Evolutionary conservation across 192 early-diverging fungal genomes (phyloP), one percentile per base, ranked within the genome.

Genomic region (Backusella tuberculispora): DNA sequence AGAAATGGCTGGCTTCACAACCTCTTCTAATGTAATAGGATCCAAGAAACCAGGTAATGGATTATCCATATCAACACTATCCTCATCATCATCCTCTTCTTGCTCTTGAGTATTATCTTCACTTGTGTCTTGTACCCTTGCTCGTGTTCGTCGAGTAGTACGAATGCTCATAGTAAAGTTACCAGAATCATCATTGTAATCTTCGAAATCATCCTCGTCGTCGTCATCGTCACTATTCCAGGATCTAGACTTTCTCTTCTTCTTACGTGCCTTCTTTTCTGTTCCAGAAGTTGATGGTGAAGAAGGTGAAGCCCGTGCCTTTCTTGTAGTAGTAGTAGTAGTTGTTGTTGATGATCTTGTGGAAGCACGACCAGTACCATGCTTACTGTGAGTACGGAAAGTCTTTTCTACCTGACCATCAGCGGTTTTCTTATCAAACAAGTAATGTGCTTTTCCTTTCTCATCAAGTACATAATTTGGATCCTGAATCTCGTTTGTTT

Each of bases 41-140:
- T 98, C 97, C 45, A 94, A 91, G 78, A 98, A 92, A 12, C 93
- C 95, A 10, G 95, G 92, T 34, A 98, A 84, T 21, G 96, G 96
- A 83, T 97, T 97, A 72, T 84, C 80, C 0, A 88, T 82, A 46
- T 90, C 86, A 19, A 80, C 75, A 0, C 74, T 73, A 13, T 84
- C 86, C 14, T 81, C 83, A 5, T 34, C 29, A 34, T 34, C 29
- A 34, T 34, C 29, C 10, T 83, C 79, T 4, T 78, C 79, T 40
- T 85, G 81, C 37, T 74, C 77, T n/a, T 50, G 38, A 15, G 72
- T 26, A 1, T 60, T 47, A 38, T 53, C 50, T 21, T 73, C 74
- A 41, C 43, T 67, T 15, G 37, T 26, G 7, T 74, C 73, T 6
- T 45, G 56, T 50, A 66, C n/a, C 2, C 63, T 72, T 42, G 67